Evolutionary conservation across 2,329 filamentous ascomycete species (phyloP), one percentile per base, ranked within the genome.

Genomic region (Ophiocordyceps camponoti-saundersi): DNA sequence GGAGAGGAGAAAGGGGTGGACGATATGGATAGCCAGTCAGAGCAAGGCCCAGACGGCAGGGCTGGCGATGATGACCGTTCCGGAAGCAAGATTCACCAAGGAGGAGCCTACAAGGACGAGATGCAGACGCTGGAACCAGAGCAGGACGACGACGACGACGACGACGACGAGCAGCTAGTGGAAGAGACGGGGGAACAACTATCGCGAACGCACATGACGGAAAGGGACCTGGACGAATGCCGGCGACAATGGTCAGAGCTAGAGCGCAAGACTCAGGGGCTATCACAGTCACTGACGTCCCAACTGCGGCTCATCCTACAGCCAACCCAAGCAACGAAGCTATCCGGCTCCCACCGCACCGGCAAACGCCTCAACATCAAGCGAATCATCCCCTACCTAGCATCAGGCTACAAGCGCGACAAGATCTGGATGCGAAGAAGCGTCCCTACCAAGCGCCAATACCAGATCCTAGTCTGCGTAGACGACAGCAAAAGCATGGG

Each of bases 381-480:
- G 66, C 87, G 90, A 55, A 98, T 99, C 65, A 98, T 99, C 57
- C 92, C 93, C 0, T 99, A 98, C 67, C 96, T 99, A 55, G 92
- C 93, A 1, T 96, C 89, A 0, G 82, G 85, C 60, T 98, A 95
- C 74, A 96, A 95, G 72, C 85, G 92, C 50, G 92, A 99, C 75
- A 98, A 98, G 72, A 99, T 99, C 65, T 99, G 92, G 92, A 94
- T 98, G 82, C 84, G 93, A 15, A 80, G 93, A 48, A 82, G 79
- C 32, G 80, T 95, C 45, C 93, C 93, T 1, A 90, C 82, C 36
- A 96, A 96, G 66, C 83, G 93, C 40, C 83, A 82, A 48, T 98
- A 98, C 66, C 93, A 99, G 65, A 93, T 98, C 63, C 80, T 98
- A 69, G 82, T 99, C 45, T 93, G 92, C 39, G 87, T 99, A 36